Percentiles rank a stretch among this genome's conserved stretches.
These are phyloP conservation scores for Cystofilobasidium macerans DNA, from an alignment of 768 basidiomycete species.

Conservation along the genomic window DNA sequence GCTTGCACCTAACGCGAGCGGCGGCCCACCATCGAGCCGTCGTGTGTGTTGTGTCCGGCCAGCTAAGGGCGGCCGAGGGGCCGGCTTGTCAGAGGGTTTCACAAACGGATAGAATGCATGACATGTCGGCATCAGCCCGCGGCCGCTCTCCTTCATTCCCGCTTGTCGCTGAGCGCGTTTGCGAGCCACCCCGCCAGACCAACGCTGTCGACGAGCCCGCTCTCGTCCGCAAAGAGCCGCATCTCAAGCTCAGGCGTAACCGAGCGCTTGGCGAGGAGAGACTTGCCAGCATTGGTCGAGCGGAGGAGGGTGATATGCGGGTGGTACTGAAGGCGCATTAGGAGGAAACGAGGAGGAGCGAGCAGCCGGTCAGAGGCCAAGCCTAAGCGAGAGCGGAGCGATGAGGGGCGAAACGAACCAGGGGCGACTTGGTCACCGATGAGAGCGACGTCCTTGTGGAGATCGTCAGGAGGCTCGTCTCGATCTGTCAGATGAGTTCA, in stretches of 20 bases:
- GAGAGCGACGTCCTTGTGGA: constrained; percentile 9
- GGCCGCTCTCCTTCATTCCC: not conserved
- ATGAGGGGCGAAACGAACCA: constrained; percentile 10
- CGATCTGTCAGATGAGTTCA: constrained; percentile 1
- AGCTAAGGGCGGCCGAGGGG: too few species aligned
- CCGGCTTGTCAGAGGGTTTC: too few species aligned
- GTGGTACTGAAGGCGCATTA: constrained; percentile 54
- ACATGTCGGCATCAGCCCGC: too few species aligned
- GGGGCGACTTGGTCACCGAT: constrained; percentile 1
- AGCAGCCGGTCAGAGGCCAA: too few species aligned
- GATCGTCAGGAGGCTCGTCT: constrained; percentile 15
- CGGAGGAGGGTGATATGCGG: constrained; percentile 53
- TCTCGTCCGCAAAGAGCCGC: constrained; percentile 62
- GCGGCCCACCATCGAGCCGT: too few species aligned
- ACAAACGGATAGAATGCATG: too few species aligned
- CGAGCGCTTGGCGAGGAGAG: constrained; percentile 57
- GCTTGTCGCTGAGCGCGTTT: constrained; percentile 30
- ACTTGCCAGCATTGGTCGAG: constrained; percentile 75
- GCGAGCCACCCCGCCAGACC: constrained; percentile 69
- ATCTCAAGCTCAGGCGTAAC: constrained; percentile 52
- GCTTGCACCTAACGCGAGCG: too few species aligned
- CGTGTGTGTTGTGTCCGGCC: too few species aligned
- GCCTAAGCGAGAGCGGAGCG: too few species aligned
- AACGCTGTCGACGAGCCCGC: constrained; percentile 66
- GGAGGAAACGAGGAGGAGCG: not conserved